Evolutionary conservation across 139 green algal genomes (phyloP).

Genomic region (Helicosporidium sp.): DNA sequence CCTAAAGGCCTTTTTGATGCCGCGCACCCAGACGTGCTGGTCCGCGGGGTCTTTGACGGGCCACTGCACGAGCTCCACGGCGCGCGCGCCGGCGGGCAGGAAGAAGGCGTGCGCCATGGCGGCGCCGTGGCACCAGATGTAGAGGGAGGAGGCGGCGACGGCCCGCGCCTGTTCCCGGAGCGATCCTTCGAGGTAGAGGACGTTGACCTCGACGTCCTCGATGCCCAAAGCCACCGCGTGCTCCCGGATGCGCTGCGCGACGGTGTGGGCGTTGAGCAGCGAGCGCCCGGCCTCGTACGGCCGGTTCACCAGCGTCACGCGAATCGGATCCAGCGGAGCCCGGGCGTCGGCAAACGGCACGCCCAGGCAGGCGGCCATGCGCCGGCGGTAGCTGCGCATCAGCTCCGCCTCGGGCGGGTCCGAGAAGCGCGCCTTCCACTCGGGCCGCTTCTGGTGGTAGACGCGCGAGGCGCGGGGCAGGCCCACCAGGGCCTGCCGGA

Average conservation of each 20-base stretch:
- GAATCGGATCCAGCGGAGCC: not conserved
- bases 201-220: not conserved
- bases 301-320: constrained; percentile 7
- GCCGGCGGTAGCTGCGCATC: constrained; percentile 3
- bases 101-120: constrained; percentile 10
- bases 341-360: constrained; percentile 1
- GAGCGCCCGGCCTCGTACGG: constrained; percentile 4
- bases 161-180: constrained; percentile 1
- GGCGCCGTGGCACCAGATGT: constrained; percentile 7
- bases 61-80: constrained; percentile 7
- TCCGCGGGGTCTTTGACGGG: constrained; percentile 1
- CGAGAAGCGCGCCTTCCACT: not conserved
- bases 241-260: too few species aligned
- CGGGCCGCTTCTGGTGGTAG: constrained; percentile 5
- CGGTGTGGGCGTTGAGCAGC: not conserved
- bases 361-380: constrained; percentile 2
- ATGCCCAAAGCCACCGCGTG: not conserved
- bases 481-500: constrained; percentile 1
- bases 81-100: constrained; percentile 3
- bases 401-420: not conserved
- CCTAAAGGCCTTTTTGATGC: constrained; percentile 3
- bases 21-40: constrained; percentile 7
- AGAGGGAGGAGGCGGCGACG: constrained; percentile 4
- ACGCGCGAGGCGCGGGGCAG: not conserved
- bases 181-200: constrained; percentile 2